A percentile compares a stretch with the other conserved stretches of the same genome.
These are phyloP conservation scores for Fusarium beomiforme DNA, from an alignment of 2,329 filamentous ascomycete genomes.

Conservation along the genomic window DNA sequence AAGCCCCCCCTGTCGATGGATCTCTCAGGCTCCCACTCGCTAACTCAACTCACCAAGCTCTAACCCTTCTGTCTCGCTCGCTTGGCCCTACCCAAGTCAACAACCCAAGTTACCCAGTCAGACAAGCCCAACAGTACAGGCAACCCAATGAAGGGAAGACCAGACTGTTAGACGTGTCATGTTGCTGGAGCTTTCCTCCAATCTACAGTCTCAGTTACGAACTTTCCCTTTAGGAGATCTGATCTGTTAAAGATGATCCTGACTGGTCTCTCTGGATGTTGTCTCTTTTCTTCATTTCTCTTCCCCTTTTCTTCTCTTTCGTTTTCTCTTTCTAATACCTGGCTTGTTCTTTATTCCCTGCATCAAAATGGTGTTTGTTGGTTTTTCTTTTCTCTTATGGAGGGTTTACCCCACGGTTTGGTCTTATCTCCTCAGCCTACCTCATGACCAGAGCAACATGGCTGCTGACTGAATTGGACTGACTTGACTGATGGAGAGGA, in stretches of 20 bases:
- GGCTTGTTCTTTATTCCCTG: neutral
- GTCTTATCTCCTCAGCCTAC: neutral
- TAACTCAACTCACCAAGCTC: neutral
- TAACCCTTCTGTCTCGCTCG: slow-evolving; percentile 18
- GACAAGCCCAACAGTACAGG: neutral
- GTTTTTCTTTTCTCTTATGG: neutral
- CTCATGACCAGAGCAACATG: neutral
- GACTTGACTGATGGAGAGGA: slow-evolving; percentile 8
- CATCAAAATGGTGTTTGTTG: slow-evolving; percentile 25
- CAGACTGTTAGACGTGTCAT: slow-evolving; percentile 20
- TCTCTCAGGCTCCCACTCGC: neutral
- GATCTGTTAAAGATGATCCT: slow-evolving; percentile 18
- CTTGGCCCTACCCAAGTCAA: slow-evolving; percentile 25
- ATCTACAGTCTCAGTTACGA: slow-evolving; percentile 20
- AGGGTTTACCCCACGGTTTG: neutral
- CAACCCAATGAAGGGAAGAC: slow-evolving; percentile 9
- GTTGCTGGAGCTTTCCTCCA: slow-evolving; percentile 21
- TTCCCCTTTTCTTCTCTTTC: slow-evolving; percentile 1
- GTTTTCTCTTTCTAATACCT: slow-evolving; percentile 4
- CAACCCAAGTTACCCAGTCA: slow-evolving; percentile 5
- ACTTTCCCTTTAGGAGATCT: slow-evolving; percentile 13
- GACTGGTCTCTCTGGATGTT: slow-evolving; percentile 10
- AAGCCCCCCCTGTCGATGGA: neutral
- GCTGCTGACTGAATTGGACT: slow-evolving; percentile 9
- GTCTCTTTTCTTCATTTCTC: slow-evolving; percentile 10